Conservation (phyloP, 2,329 filamentous ascomycete species). For the Periconia sp. region DNA sequence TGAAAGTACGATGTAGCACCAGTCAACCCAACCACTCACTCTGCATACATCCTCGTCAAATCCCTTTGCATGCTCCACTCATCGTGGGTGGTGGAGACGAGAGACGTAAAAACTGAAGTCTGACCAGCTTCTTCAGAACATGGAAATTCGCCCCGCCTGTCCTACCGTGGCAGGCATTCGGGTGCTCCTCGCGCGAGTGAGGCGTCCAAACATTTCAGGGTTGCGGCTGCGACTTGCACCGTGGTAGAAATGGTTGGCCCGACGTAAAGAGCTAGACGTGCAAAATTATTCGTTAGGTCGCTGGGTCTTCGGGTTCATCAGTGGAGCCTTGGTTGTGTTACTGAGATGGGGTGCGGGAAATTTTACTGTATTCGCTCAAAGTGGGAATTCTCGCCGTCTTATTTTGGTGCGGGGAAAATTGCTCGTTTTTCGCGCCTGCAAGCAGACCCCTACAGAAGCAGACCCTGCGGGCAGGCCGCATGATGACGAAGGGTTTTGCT, state of each 20-base stretch:
- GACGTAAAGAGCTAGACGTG: too few relatives aligned
- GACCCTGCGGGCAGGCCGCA: slow-evolving; percentile 6
- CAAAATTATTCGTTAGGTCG: neutral
- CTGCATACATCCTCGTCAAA: neutral
- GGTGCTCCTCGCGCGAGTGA: neutral
- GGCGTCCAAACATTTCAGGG: too few relatives aligned
- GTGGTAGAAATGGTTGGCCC: too few relatives aligned
- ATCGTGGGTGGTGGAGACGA: neutral
- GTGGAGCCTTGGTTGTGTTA: neutral
- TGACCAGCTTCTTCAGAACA: slow-evolving; percentile 6
- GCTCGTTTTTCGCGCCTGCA: neutral
- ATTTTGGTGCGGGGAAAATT: neutral
- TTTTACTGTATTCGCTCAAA: neutral
- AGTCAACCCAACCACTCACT: neutral
- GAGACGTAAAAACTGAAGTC: slow-evolving; percentile 10
- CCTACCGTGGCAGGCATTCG: neutral
- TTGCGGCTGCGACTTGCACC: too few relatives aligned
- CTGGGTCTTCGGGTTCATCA: neutral
- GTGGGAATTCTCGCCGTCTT: neutral
- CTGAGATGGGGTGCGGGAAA: neutral
- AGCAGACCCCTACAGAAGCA: neutral
- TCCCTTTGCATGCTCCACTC: neutral
- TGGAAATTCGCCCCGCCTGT: slow-evolving; percentile 34
- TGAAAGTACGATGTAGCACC: neutral
- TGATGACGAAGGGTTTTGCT: slow-evolving; percentile 3